These are phyloP conservation scores for Diospyros lotus DNA, from an alignment of 148 eudicot species.

Conservation along the genomic window DNA sequence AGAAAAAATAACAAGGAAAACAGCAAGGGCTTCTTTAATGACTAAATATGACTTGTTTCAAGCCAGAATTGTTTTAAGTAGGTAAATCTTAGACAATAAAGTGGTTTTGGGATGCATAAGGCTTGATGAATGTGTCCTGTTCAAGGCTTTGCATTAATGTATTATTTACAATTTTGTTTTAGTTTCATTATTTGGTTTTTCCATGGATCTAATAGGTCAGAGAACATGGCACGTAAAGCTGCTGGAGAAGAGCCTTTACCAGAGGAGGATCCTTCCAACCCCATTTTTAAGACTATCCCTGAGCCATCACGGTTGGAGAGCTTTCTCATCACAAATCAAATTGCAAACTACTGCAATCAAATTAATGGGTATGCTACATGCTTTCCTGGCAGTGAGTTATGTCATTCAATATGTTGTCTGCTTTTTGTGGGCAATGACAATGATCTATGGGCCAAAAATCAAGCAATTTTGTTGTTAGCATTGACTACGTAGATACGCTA, in stretches of 20 bases:
- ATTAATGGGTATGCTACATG: conserved; percentile 64
- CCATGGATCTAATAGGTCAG: conserved; percentile 42
- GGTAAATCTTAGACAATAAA: neutral
- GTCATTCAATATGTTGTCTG: neutral
- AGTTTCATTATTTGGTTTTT: too few species aligned
- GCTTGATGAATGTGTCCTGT: neutral
- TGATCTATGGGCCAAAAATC: neutral
- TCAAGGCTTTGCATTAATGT: neutral
- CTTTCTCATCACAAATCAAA: conserved; percentile 90
- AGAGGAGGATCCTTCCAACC: conserved; percentile 89
- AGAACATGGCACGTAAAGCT: conserved; percentile 70
- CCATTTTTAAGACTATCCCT: conserved; percentile 67
- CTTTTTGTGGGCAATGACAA: neutral
- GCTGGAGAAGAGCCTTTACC: conserved; percentile 95
- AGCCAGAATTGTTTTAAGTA: neutral
- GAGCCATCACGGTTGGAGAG: conserved; percentile 92
- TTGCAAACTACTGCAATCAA: conserved; percentile 90
- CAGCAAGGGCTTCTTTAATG: neutral
- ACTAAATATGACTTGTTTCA: neutral
- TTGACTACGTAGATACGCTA: neutral
- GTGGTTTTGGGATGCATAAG: too few species aligned
- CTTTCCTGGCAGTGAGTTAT: neutral
- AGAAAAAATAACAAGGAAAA: neutral
- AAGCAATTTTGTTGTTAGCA: neutral
- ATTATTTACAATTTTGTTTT: neutral